phyloP scores from a whole-genome alignment of 2,329 filamentous ascomycete species.

The Paracoccidioides lutzii region DNA sequence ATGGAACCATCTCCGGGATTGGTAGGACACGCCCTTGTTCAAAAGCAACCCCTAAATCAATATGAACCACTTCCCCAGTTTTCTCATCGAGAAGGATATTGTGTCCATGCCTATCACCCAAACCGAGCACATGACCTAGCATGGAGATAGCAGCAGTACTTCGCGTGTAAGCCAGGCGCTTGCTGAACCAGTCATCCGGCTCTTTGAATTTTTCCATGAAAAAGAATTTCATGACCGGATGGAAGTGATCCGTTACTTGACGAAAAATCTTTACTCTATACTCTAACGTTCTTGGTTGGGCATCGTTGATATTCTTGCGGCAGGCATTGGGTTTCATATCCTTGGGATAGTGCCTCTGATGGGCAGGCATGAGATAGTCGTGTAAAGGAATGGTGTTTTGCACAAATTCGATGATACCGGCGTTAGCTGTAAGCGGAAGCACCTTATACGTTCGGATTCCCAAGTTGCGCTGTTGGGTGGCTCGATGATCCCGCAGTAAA shows the following conservation, averaged over 20 bases:
- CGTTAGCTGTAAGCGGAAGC: constrained; percentile 67
- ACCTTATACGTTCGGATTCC: constrained; percentile 97
- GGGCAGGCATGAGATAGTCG: constrained; percentile 82
- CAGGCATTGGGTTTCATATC: constrained; percentile 67
- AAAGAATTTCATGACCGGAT: constrained; percentile 91
- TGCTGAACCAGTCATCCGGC: constrained; percentile 91
- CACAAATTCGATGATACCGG: constrained; percentile 95
- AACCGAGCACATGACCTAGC: constrained; percentile 78
- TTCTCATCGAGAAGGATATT: constrained; percentile 88
- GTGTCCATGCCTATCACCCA: constrained; percentile 90
- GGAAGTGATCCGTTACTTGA: constrained; percentile 66
- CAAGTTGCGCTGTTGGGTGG: constrained; percentile 75
- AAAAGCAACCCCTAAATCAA: constrained; percentile 92
- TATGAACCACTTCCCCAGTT: constrained; percentile 89
- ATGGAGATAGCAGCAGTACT: constrained; percentile 93
- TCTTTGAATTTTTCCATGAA: constrained; percentile 91
- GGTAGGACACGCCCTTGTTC: constrained; percentile 92
- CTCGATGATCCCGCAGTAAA: constrained; percentile 70
- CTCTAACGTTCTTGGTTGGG: constrained; percentile 56
- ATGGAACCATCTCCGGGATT: constrained; percentile 89
- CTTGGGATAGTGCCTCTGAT: constrained; percentile 71
- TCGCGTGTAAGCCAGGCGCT: constrained; percentile 78
- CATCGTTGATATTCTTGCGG: constrained; percentile 64
- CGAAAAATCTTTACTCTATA: constrained; percentile 62
- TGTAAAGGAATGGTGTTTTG: constrained; percentile 84